Evolutionary conservation across 371 early-diverging fungal species (phyloP).

Genomic region (Mortierella sp.): DNA sequence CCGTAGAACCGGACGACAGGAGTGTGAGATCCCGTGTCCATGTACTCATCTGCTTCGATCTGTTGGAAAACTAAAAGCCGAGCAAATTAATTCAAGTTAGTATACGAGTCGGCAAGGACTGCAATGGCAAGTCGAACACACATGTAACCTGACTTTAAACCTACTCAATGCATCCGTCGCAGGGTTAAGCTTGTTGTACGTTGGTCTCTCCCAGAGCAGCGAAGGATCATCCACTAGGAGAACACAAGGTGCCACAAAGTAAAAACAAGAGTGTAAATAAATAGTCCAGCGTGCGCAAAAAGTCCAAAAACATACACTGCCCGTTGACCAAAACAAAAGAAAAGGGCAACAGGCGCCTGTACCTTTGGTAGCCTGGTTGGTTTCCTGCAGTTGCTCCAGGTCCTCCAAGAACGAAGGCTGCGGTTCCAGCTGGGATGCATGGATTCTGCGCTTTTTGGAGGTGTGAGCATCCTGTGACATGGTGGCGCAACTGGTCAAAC

Average conservation of each 20-base stretch:
- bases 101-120: background rate
- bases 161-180: conserved; percentile 35
- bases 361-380: conserved; percentile 43
- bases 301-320: background rate
- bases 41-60: conserved; percentile 91
- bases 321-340: background rate
- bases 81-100: background rate
- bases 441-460: conserved; percentile 48
- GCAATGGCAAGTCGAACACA: background rate
- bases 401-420: conserved; percentile 51
- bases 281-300: background rate
- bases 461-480: conserved; percentile 50
- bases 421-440: conserved; percentile 24
- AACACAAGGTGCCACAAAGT: background rate
- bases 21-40: conserved; percentile 58
- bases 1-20: conserved; percentile 91
- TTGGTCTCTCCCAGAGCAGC: conserved; percentile 48
- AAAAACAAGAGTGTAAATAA: background rate
- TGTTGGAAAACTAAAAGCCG: conserved; percentile 88
- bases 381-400: conserved; percentile 45
- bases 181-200: conserved; percentile 19
- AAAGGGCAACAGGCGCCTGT: background rate
- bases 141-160: background rate
- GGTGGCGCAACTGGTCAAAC: conserved; percentile 51
- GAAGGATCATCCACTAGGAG: conserved; percentile 46